Evolutionary conservation across 306 rosid genomes (phyloP), one percentile per base, ranked within the genome.

Genomic region (Cicer chorassanicum): DNA sequence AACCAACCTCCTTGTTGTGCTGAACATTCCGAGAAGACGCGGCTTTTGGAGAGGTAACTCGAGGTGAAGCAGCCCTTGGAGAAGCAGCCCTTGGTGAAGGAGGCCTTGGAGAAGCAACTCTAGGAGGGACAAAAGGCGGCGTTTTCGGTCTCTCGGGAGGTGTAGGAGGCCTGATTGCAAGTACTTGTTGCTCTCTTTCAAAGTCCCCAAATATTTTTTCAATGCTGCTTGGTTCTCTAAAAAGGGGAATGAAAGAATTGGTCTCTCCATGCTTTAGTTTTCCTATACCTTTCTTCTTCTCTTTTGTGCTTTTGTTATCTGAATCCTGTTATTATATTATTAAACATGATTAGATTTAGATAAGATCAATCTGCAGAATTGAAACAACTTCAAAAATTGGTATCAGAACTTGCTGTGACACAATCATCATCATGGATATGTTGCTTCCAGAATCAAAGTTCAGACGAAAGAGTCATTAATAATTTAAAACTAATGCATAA

Each of bases 201-300:
- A 87, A 95, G 71, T 95, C 99, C 44, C 94, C 88, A 60, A 95
- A 95, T 73, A 92, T 95, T 78, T 95, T 95, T 86, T 95, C 99
- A 49, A 95, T 84, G 79, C 99, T 95, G 79, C 99, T 95, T 9
- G 99, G 98, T 86, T 89, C 93, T 80, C 96, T 90, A 69, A 92
- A 92, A 72, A 89, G 85, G 13, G 97, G 99, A 79, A 92, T 95
- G 83, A 95, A 86, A 11, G 97, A 90, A 72, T 85, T 92, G 68
- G 88, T 78, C 81, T 95, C 98, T 82, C 88, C 99, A 90, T 85
- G 87, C 83, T 65, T 89, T 78, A 78, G 68, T 80, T 86, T 95
- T 48, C 96, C 97, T 29, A 64, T 5, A 6, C 93, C 89, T 79
- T 95, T 95, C 88, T 89, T 91, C 79, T 90, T 91, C 82, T 88